Base-by-base conservation (phyloP, 495 filamentous ascomycete species). In the Astrothelium macrocarpum region DNA sequence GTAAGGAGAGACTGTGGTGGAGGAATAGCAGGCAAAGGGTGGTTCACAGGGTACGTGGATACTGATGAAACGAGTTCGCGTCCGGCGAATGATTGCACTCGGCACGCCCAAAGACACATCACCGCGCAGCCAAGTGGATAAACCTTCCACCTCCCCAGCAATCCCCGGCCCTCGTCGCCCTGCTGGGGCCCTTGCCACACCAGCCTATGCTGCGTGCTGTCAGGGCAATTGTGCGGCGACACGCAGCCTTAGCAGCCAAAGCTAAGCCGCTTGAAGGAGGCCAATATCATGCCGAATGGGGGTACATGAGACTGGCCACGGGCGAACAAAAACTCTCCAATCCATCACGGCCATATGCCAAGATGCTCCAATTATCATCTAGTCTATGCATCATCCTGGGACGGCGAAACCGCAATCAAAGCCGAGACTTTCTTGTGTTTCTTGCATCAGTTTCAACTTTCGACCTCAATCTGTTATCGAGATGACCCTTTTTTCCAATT, bases 51-150 rank as follows among this genome's bases (percentile, higher is more conserved):
- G 49, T 29, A 56, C 49, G 20, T 29, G 25, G 49, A 20, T 26
- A 56, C 49, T 56, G 49, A 56, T 56, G 49, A 56, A 56, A 56
- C 49, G 49, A 56, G 25, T 26, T 56, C 23, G 49, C 25, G 49
- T 29, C 16, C 23, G 25, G 49, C 49, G 49, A 56, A 56, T 56
- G 49, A 56, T 25, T 14, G 1, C 14, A 20, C 12, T 18, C 5
- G 12, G 45, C 45, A 2, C 45, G 45, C 12, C 45, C 20, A 9
- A 5, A 9, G 45, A 29, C 49, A 56, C 49, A 56, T 56, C 49
- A 56, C 16, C 20, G 49, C 45, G n/a, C 45, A 49, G 45, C 45
- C 45, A 16, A 49, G 45, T 18, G 49, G 49, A 56, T 56, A 26
- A 56, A 26, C 23, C 49, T 56, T 56, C 49, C 49, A 11, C 2